Conservation (phyloP, 768 basidiomycete genomes). For the Auriscalpium microsporum region DNA sequence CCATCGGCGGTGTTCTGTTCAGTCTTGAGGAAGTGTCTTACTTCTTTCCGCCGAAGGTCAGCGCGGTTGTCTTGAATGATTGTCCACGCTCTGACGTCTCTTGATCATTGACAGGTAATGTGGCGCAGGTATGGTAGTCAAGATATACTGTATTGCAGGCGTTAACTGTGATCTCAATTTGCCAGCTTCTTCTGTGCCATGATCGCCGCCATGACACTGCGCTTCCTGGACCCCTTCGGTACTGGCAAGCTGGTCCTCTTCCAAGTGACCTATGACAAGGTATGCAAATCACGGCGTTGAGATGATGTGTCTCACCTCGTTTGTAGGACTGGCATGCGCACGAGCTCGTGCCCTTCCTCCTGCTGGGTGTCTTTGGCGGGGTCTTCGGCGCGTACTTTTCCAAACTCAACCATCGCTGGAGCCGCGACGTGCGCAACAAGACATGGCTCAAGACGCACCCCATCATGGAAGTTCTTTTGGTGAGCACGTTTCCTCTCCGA, state of each 20-base stretch:
- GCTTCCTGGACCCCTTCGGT: conserved; percentile 91
- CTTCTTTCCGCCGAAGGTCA: conserved; percentile 90
- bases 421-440: conserved; percentile 67
- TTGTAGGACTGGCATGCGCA: conserved; percentile 90
- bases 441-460: conserved; percentile 80
- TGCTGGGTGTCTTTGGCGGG: conserved; percentile 88
- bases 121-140: conserved; percentile 66
- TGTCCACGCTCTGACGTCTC: neutral
- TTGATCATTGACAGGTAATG: conserved; percentile 51
- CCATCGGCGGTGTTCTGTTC: conserved; percentile 88
- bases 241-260: conserved; percentile 91
- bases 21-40: conserved; percentile 94
- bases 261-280: conserved; percentile 85
- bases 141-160: conserved; percentile 13
- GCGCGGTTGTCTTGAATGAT: neutral
- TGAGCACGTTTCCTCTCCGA: conserved; percentile 28
- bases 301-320: neutral
- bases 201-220: conserved; percentile 91
- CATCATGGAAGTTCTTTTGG: conserved; percentile 73
- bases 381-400: conserved; percentile 92
- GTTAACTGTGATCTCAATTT: conserved; percentile 18
- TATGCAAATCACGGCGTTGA: conserved; percentile 16
- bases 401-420: conserved; percentile 86
- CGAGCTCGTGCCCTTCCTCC: conserved; percentile 76
- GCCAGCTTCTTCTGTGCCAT: conserved; percentile 94